These are phyloP conservation scores for Beauveria rudraprayagi DNA, from an alignment of 2,329 filamentous ascomycete genomes.

Conservation along the genomic window DNA sequence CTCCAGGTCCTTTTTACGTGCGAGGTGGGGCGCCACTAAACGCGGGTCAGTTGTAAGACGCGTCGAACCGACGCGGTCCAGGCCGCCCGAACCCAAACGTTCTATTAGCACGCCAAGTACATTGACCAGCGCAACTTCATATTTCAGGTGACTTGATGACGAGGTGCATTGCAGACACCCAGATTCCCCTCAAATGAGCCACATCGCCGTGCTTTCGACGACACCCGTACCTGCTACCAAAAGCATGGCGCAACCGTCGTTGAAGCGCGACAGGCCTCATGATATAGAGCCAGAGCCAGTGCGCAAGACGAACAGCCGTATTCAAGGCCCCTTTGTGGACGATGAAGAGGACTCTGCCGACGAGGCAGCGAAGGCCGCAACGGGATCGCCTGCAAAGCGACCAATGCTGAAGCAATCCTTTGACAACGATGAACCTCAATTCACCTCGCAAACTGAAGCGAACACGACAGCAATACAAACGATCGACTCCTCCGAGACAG, in stretches of 20 bases:
- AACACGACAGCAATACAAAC: not conserved
- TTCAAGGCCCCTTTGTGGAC: slow-evolving; percentile 31
- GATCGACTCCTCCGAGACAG: not conserved
- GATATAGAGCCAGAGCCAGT: slow-evolving; percentile 19
- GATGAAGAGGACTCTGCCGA: slow-evolving; percentile 31
- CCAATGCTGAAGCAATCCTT: slow-evolving; percentile 12
- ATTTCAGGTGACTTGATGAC: not conserved
- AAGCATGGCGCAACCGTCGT: slow-evolving; percentile 33
- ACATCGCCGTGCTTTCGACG: slow-evolving; percentile 44
- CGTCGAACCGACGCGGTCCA: slow-evolving; percentile 15
- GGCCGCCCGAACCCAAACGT: not conserved
- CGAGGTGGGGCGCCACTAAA: slow-evolving; percentile 18
- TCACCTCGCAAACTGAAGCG: not conserved
- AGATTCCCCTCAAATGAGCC: not conserved
- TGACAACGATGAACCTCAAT: not conserved
- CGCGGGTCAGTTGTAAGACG: slow-evolving; percentile 19
- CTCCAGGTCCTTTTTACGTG: not conserved
- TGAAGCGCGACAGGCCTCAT: slow-evolving; percentile 31
- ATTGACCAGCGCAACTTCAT: not conserved
- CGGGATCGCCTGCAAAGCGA: slow-evolving; percentile 14
- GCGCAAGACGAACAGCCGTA: slow-evolving; percentile 26
- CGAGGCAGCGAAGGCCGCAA: slow-evolving; percentile 13
- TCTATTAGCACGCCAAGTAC: not conserved
- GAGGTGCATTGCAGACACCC: not conserved
- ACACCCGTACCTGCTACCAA: slow-evolving; percentile 50